Base-by-base conservation (phyloP, 768 basidiomycete genomes). In the Tricholoma bakamatsutake region DNA sequence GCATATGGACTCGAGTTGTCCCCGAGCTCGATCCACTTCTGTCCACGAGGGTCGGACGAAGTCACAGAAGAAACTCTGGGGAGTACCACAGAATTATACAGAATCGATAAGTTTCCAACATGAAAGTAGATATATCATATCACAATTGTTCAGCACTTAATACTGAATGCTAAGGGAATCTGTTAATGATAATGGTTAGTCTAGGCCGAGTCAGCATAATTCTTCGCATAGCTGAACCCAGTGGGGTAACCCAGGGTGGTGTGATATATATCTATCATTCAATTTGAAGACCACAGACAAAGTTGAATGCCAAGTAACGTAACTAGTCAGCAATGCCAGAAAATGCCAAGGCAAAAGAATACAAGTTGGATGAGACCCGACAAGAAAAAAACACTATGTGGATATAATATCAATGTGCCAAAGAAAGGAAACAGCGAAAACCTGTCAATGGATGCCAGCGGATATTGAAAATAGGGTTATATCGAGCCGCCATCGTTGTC, bases 311-410 rank as follows among this genome's bases (percentile, higher is more conserved):
- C 50, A 21, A 51, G 18, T 40, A 18, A 43, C 43, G 43, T 15
- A 40, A n/a, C 39, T 43, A 43, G 39, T 21, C 39, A 53, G 35
- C 28, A 42, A 53, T 43, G 18, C 33, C 40, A 30, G 43, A 43
- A 33, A 42, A 42, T 52, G 21, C n/a, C 42, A 9, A 52, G 31
- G 28, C 28, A 53, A 43, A 43, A 18, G 35, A 53, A 53, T 53
- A 53, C 52, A 53, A 15, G n/a, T 43, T 37, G 24, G 28, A 61
- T 31, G 54, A 51, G 42, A 55, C 58, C 58, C 30, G 49, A 57
- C 1, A 40, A 5, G 55, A 57, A 42, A 45, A 43, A 37, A 43
- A 37, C 45, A 50, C 10, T 37, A 28, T 45, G 30, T 48, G 30
- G 53, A 54, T 54, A 54, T 54, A 50, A 17, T 56, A 48, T 47